phyloP scores from a whole-genome alignment of 1,284 basidiomycete species.

The Coniophora puteana region DNA sequence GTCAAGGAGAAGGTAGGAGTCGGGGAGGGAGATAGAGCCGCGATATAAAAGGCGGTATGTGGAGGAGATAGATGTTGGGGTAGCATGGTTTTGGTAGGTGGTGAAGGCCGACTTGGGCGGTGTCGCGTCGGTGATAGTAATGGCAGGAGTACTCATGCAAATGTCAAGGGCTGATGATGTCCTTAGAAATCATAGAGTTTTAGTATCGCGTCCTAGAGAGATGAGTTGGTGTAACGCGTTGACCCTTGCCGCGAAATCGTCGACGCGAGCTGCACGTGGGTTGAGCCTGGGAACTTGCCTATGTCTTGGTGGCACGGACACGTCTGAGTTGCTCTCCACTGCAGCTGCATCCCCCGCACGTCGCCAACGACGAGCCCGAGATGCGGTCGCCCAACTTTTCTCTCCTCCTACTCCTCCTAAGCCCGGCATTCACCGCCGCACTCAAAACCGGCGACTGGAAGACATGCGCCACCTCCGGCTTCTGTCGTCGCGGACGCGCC shows the following conservation, averaged over 20 bases:
- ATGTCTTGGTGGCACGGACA: too few relatives aligned
- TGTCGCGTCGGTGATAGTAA: conserved; percentile 17
- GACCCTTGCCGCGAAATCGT: too few relatives aligned
- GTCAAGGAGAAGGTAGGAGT: conserved; percentile 67
- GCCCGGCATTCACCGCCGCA: conserved; percentile 35
- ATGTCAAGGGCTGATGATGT: too few relatives aligned
- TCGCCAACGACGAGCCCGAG: too few relatives aligned
- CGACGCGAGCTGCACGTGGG: too few relatives aligned
- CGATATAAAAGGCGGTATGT: conserved; percentile 63
- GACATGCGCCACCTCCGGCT: conserved; percentile 84
- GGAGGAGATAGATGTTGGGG: neutral
- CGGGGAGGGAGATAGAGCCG: conserved; percentile 69
- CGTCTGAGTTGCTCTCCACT: too few relatives aligned
- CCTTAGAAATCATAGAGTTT: too few relatives aligned
- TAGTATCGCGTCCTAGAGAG: too few relatives aligned
- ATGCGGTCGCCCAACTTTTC: conserved; percentile 22
- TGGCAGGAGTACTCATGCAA: too few relatives aligned
- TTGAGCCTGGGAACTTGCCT: too few relatives aligned
- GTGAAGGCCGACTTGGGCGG: conserved; percentile 11
- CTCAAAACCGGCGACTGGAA: conserved; percentile 87
- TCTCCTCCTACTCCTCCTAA: conserved; percentile 23
- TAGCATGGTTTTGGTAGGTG: neutral
- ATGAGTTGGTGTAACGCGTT: too few relatives aligned
- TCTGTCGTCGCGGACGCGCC: conserved; percentile 85
- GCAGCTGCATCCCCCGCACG: too few relatives aligned